Conservation (phyloP, 2,329 filamentous ascomycete genomes). For the Nemania sp. region DNA sequence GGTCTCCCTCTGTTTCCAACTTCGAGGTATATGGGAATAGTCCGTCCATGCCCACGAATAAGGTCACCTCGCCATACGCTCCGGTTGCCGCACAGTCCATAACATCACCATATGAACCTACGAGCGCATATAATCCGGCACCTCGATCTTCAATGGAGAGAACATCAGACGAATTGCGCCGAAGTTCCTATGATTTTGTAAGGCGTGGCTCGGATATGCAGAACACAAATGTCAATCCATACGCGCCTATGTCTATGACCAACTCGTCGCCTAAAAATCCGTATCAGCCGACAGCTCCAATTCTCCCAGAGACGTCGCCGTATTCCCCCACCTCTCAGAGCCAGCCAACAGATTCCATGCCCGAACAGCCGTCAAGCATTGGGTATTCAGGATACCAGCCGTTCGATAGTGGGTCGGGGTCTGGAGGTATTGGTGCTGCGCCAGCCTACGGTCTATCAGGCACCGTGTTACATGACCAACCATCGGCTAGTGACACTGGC, state of each 20-base stretch:
- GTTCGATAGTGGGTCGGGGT: slow-evolving; percentile 27
- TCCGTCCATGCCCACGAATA: slow-evolving; percentile 46
- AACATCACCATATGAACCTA: slow-evolving; percentile 45
- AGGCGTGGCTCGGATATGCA: slow-evolving; percentile 48
- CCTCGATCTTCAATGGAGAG: slow-evolving; percentile 51
- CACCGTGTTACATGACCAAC: slow-evolving; percentile 24
- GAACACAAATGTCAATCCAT: slow-evolving; percentile 39
- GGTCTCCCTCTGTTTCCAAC: slow-evolving; percentile 70
- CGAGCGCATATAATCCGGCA: slow-evolving; percentile 37
- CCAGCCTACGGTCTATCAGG: slow-evolving; percentile 21
- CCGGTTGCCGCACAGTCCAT: slow-evolving; percentile 43
- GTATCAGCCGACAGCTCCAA: slow-evolving; percentile 38
- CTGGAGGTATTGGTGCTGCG: slow-evolving; percentile 18
- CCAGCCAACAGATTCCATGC: slow-evolving; percentile 25
- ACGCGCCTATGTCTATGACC: slow-evolving; percentile 40
- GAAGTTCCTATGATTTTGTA: slow-evolving; percentile 49
- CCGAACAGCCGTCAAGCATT: slow-evolving; percentile 27
- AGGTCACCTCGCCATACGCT: slow-evolving; percentile 57
- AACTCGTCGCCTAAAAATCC: slow-evolving; percentile 36
- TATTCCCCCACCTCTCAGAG: slow-evolving; percentile 32
- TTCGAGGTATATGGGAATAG: slow-evolving; percentile 73
- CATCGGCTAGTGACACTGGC: slow-evolving; percentile 21
- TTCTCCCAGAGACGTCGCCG: slow-evolving; percentile 31
- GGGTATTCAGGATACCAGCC: slow-evolving; percentile 39
- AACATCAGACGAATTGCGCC: slow-evolving; percentile 49